Base-by-base conservation (phyloP, 1,284 basidiomycete genomes). In the Marasmius oreades region DNA sequence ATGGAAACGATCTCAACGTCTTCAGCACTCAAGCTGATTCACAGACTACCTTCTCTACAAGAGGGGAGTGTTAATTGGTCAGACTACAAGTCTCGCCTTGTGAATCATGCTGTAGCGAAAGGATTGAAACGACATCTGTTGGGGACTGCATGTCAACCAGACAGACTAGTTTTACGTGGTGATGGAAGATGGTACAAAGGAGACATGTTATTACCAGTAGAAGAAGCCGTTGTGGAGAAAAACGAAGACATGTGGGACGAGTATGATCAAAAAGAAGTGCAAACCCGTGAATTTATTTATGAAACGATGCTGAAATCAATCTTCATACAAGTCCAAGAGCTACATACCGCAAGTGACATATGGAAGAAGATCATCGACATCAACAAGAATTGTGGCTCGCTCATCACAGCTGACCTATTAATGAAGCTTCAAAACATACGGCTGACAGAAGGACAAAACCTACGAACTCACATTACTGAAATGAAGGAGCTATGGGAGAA, bases 401-500 rank as follows among this genome's bases (percentile, higher is more conserved):
- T 56, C 14, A 56, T 51, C 33, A 26, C 42, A n/a, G 11, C 50
- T 22, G 45, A 23, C 20, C 39, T 56, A 14, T 39, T 51, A 7
- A 45, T 37, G 20, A 22, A 36, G 12, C 46, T 55, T 34, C 28
- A 34, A 23, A 48, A 34, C 33, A 22, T 55, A 5, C n/a, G 53
- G 0, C 31, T 45, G 3, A 24, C 47, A 18, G 23, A 50, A 18
- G 54, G 37, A 3, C n/a, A 22, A 7, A 42, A 55, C 47, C 16
- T 55, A 16, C n/a, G 47, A 16, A 37, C 46, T 36, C 34, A 47
- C 16, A 31, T 55, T 20, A 43, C 36, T 11, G 20, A 50, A 20
- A 47, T 55, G 18, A 47, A 55, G 43, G 23, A 39, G 34, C 43
- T 47, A 34, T 34, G 45, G 22, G 47, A 55, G 23, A 48, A 51